These are phyloP conservation scores for Dothistroma septosporum DNA, from an alignment of 2,329 filamentous ascomycete species.

Conservation along the genomic window DNA sequence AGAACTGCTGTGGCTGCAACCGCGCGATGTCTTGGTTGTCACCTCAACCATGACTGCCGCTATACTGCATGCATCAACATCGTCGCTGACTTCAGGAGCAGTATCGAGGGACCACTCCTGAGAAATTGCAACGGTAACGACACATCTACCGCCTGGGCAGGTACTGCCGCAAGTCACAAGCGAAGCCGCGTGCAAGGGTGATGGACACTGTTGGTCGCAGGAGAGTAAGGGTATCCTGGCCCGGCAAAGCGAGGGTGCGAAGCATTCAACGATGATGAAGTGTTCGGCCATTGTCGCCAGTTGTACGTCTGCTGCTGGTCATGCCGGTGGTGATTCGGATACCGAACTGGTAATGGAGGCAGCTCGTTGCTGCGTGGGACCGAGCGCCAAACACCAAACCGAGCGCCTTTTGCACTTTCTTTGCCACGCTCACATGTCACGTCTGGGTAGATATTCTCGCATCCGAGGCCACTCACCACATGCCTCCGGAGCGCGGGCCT, in stretches of 20 bases:
- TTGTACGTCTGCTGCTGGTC: background rate
- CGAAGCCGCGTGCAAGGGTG: background rate
- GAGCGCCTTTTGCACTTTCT: background rate
- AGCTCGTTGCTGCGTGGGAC: background rate
- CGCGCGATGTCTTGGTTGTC: too few relatives aligned
- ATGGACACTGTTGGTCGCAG: background rate
- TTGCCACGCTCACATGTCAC: too few relatives aligned
- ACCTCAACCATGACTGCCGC: too few relatives aligned
- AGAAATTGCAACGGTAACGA: too few relatives aligned
- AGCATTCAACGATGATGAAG: background rate
- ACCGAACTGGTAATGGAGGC: background rate
- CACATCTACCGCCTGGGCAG: too few relatives aligned
- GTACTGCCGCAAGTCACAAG: background rate
- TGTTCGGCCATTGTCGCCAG: background rate
- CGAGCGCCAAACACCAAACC: background rate
- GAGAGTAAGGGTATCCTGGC: background rate
- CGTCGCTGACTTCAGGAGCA: too few relatives aligned
- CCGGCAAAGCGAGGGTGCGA: background rate
- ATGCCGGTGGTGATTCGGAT: background rate
- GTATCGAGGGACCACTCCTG: too few relatives aligned
- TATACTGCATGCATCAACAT: too few relatives aligned
- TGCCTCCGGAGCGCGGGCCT: background rate
- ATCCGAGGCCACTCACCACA: background rate
- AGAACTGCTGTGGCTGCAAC: too few relatives aligned
- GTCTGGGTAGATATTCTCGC: too few relatives aligned